phyloP scores from a whole-genome alignment of 2,329 filamentous ascomycete genomes.

The Colletotrichum eleusines region DNA sequence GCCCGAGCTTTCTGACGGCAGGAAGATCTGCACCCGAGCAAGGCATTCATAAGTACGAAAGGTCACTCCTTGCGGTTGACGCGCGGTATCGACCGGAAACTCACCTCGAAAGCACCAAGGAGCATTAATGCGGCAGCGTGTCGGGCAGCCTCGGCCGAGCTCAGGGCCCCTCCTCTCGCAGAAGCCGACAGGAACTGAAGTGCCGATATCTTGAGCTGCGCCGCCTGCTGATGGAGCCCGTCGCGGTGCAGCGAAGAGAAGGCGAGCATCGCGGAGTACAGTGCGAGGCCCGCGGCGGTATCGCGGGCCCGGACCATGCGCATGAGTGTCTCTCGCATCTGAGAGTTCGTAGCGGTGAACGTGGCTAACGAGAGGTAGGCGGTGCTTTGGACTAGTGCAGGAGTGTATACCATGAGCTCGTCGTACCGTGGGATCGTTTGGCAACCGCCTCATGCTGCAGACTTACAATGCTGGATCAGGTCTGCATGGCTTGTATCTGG shows the following conservation, averaged over 20 bases:
- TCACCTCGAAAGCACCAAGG: conserved; percentile 23
- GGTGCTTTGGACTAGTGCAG: background rate
- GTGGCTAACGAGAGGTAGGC: conserved; percentile 17
- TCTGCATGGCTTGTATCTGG: background rate
- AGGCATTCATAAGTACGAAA: too few species aligned
- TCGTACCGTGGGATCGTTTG: background rate
- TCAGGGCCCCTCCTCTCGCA: background rate
- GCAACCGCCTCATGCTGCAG: background rate
- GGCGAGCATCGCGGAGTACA: background rate
- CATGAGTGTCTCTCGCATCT: conserved; percentile 19
- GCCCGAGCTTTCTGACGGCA: background rate
- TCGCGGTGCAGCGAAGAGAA: conserved; percentile 23
- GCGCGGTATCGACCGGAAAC: background rate
- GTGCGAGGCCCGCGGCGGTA: background rate
- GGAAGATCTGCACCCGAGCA: background rate
- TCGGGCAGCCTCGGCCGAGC: background rate
- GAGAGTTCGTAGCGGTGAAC: conserved; percentile 3
- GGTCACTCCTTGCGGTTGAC: background rate
- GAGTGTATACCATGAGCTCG: background rate
- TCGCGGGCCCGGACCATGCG: conserved; percentile 1
- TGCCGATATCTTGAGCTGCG: conserved; percentile 7
- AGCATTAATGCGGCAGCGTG: conserved; percentile 25
- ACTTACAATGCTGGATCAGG: conserved; percentile 21
- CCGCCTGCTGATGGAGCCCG: conserved; percentile 5
- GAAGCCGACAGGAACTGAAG: conserved; percentile 12